Evolutionary conservation across 2,329 filamentous ascomycete genomes (phyloP).

Genomic region (Pezicula carpinea): DNA sequence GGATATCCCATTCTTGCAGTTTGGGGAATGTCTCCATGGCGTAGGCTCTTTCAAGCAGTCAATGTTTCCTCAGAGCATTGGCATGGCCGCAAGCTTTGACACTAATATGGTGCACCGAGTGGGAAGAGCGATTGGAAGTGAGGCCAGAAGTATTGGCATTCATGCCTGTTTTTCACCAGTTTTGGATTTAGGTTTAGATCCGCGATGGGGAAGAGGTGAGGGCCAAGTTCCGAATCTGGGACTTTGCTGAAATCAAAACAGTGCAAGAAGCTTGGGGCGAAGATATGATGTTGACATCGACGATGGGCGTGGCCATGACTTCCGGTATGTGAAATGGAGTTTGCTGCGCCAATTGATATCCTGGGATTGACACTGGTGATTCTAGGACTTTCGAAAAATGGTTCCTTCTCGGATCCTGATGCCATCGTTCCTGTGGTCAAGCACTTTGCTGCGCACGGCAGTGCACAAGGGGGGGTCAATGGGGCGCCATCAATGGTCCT

Average conservation of each 20-base stretch:
- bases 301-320: conserved; percentile 40
- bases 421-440: conserved; percentile 40
- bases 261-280: conserved; percentile 40
- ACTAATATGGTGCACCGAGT: conserved; percentile 36
- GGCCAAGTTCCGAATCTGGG: background rate
- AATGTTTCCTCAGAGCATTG: conserved; percentile 39
- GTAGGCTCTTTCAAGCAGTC: conserved; percentile 41
- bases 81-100: conserved; percentile 38
- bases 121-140: conserved; percentile 36
- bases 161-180: conserved; percentile 40
- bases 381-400: conserved; percentile 36
- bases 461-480: conserved; percentile 37
- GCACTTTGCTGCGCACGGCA: conserved; percentile 41
- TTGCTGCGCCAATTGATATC: background rate
- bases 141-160: conserved; percentile 39
- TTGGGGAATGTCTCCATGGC: conserved; percentile 39
- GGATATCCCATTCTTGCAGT: conserved; percentile 37
- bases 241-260: background rate
- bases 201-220: conserved; percentile 35
- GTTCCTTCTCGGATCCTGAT: conserved; percentile 36
- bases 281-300: conserved; percentile 38
- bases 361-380: background rate
- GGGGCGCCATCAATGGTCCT: conserved; percentile 39
- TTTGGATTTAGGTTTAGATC: conserved; percentile 39
- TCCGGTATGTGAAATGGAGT: conserved; percentile 18